These are phyloP conservation scores for Trichosporon asahii DNA, from an alignment of 1,284 basidiomycete species.

Conservation along the genomic window DNA sequence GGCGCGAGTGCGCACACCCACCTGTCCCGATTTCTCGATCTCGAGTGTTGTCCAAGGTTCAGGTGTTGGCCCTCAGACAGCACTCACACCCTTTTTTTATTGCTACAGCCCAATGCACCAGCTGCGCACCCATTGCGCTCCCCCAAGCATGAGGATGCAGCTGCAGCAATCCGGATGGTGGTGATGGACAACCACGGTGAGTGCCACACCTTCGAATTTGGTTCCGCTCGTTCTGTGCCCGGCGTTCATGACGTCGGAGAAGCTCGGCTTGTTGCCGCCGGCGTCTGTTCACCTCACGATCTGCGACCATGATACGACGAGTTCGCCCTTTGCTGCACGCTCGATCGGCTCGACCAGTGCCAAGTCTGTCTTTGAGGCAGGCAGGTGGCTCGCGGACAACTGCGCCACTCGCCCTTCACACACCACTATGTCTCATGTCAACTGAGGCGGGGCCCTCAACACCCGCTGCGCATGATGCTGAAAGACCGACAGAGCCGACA, in stretches of 20 bases:
- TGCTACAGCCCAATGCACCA: no score
- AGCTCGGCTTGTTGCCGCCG: neutral
- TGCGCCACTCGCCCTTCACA: neutral
- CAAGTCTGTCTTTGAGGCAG: neutral
- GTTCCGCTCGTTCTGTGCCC: neutral
- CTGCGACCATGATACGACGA: neutral
- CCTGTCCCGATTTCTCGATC: neutral
- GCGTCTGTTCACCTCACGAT: neutral
- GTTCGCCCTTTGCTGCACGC: neutral
- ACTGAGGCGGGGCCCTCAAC: neutral
- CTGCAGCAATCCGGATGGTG: no score
- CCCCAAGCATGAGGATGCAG: no score
- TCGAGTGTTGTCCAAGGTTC: no score
- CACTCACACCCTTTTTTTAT: no score
- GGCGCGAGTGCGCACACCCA: neutral
- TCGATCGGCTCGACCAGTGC: neutral
- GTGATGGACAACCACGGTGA: neutral
- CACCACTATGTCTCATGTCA: neutral
- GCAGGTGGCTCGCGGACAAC: neutral
- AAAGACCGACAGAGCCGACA: neutral
- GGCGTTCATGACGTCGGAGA: slow-evolving; percentile 4
- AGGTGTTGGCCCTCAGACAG: no score
- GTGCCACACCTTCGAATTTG: neutral
- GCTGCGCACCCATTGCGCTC: no score
- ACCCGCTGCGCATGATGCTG: neutral